Conservation (phyloP, 352 stramenopile species). For the Globisporangium sylvaticum region DNA sequence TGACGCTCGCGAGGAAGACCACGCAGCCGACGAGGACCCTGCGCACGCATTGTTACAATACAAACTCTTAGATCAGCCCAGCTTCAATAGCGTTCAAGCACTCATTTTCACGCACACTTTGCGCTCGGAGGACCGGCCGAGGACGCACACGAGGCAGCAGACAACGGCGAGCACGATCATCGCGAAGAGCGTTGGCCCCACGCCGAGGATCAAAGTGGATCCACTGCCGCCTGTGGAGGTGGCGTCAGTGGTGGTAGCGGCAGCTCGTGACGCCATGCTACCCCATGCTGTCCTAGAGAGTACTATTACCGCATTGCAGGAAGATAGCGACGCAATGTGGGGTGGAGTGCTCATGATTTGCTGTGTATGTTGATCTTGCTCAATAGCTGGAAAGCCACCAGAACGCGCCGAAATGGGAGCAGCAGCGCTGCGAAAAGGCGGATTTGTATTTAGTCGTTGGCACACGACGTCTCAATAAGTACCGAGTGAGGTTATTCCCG, state of each 20-base stretch:
- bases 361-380: not conserved
- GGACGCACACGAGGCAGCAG: constrained; percentile 25
- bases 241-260: not conserved
- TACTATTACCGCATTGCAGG: not conserved
- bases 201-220: constrained; percentile 17
- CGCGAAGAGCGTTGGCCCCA: constrained; percentile 33
- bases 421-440: not conserved
- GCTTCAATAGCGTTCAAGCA: too few relatives aligned
- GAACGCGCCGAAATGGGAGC: not conserved
- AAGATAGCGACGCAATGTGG: not conserved
- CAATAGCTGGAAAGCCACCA: not conserved
- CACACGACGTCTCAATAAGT: not conserved
- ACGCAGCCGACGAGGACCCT: constrained; percentile 27
- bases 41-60: too few relatives aligned
- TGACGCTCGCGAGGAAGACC: constrained; percentile 22
- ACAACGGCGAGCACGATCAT: constrained; percentile 32
- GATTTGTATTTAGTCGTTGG: not conserved
- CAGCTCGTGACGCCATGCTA: not conserved
- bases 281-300: not conserved
- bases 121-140: constrained; percentile 23
- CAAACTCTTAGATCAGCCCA: too few relatives aligned
- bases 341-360: not conserved
- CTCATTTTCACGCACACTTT: constrained; percentile 13
- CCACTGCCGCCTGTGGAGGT: not conserved
- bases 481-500: not conserved